Evolutionary conservation across 2,329 filamentous ascomycete genomes (phyloP).

Genomic region (Zymoseptoria crescenta): DNA sequence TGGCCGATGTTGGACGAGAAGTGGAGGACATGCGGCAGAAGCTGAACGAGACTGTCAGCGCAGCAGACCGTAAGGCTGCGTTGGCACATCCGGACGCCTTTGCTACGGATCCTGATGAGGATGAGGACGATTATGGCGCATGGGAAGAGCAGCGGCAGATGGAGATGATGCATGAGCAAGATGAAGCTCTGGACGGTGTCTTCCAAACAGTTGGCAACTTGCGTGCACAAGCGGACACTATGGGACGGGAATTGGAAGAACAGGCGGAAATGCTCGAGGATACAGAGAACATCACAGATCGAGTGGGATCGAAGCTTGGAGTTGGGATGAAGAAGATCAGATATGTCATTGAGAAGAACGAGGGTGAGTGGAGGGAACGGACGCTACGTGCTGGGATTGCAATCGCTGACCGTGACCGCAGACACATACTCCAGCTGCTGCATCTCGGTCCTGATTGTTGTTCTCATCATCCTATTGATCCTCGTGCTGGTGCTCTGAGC

Average conservation of each 20-base stretch:
- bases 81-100: conserved; percentile 55
- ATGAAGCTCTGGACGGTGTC: conserved; percentile 84
- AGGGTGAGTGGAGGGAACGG: conserved; percentile 54
- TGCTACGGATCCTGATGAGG: conserved; percentile 36
- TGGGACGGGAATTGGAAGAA: conserved; percentile 94
- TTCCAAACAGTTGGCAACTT: conserved; percentile 89
- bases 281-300: conserved; percentile 75
- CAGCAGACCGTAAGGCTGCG: conserved; percentile 37
- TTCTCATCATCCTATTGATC: conserved; percentile 78
- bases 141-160: conserved; percentile 79
- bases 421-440: conserved; percentile 77
- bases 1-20: conserved; percentile 83
- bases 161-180: conserved; percentile 90
- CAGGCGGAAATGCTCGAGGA: conserved; percentile 82
- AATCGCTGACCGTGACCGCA: conserved; percentile 25
- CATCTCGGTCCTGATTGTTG: conserved; percentile 79
- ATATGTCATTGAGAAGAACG: conserved; percentile 78
- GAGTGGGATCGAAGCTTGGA: conserved; percentile 77
- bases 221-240: conserved; percentile 82
- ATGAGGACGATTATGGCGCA: conserved; percentile 56
- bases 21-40: conserved; percentile 84
- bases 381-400: background rate
- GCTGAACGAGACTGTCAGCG: conserved; percentile 53
- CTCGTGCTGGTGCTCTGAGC: conserved; percentile 59
- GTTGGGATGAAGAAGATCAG: conserved; percentile 80